Percentiles rank a stretch among this genome's conserved stretches.
Conservation (phyloP, 768 basidiomycete species). For the Dacryopinax spathularia region DNA sequence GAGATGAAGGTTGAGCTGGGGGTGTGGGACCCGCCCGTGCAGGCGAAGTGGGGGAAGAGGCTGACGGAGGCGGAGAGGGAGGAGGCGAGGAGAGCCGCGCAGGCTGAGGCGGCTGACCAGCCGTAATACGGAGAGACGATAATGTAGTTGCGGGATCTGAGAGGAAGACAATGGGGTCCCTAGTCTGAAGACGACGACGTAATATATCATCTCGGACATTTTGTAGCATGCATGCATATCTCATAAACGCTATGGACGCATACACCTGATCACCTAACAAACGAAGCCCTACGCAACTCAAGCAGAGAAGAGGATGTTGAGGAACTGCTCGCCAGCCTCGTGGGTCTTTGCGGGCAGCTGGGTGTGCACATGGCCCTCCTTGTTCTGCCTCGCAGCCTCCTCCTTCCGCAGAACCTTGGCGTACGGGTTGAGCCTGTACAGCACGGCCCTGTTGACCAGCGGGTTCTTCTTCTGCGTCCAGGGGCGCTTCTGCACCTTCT, state of each 20-base stretch:
- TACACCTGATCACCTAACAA: constrained; percentile 4
- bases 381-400: constrained; percentile 46
- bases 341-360: constrained; percentile 29
- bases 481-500: constrained; percentile 76
- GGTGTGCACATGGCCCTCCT: constrained; percentile 42
- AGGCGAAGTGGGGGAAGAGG: constrained; percentile 52
- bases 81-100: constrained; percentile 20
- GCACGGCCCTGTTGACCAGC: constrained; percentile 78
- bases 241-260: constrained; percentile 2
- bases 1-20: constrained; percentile 79
- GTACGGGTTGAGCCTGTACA: constrained; percentile 98
- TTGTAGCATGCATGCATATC: constrained; percentile 4
- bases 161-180: too few species aligned
- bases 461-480: constrained; percentile 99
- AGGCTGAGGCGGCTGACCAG: not conserved
- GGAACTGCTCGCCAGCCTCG: constrained; percentile 62
- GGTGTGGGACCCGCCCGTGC: constrained; percentile 61
- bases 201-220: too few species aligned
- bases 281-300: constrained; percentile 32
- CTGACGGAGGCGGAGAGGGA: constrained; percentile 48
- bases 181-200: not conserved
- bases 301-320: constrained; percentile 70
- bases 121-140: too few species aligned
- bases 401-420: constrained; percentile 86
- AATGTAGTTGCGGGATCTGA: too few species aligned